phyloP scores from a whole-genome alignment of 305 asterid genomes.

The Solanum hybrid region DNA sequence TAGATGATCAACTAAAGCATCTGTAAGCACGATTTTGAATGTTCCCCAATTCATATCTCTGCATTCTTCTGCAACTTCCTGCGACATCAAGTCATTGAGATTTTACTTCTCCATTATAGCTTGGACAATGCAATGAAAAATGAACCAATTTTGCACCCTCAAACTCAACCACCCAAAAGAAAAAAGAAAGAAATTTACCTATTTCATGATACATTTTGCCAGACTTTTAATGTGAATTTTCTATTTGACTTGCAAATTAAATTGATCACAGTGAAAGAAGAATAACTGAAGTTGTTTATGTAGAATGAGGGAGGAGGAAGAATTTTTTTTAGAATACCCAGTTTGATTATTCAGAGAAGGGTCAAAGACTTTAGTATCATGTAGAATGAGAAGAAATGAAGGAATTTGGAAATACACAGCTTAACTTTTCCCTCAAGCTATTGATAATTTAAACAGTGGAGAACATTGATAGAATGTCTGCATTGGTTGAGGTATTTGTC shows the following conservation, averaged over 20 bases:
- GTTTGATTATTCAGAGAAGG: not conserved
- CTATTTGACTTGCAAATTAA: not conserved
- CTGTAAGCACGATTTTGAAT: slow-evolving; percentile 66
- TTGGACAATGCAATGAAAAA: not conserved
- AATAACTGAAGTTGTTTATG: not conserved
- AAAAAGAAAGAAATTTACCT: not conserved
- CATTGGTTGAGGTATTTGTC: not conserved
- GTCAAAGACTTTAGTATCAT: not conserved
- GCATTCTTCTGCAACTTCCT: slow-evolving; percentile 86
- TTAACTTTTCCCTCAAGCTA: not conserved
- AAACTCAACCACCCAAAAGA: not conserved
- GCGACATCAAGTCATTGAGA: slow-evolving; percentile 18
- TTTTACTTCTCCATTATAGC: not conserved
- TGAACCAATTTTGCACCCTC: not conserved
- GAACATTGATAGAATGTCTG: not conserved
- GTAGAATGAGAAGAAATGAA: not conserved
- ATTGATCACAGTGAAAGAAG: not conserved
- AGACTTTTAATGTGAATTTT: not conserved
- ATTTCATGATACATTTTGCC: not conserved
- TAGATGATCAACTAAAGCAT: slow-evolving; percentile 78
- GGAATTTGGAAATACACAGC: not conserved
- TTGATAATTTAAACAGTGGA: not conserved
- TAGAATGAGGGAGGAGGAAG: not conserved
- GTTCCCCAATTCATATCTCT: slow-evolving; percentile 85
- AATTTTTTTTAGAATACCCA: not conserved